Evolutionary conservation across 2,329 filamentous ascomycete species (phyloP), one percentile per base, ranked within the genome.

Genomic region (Phialophora verrucosa): DNA sequence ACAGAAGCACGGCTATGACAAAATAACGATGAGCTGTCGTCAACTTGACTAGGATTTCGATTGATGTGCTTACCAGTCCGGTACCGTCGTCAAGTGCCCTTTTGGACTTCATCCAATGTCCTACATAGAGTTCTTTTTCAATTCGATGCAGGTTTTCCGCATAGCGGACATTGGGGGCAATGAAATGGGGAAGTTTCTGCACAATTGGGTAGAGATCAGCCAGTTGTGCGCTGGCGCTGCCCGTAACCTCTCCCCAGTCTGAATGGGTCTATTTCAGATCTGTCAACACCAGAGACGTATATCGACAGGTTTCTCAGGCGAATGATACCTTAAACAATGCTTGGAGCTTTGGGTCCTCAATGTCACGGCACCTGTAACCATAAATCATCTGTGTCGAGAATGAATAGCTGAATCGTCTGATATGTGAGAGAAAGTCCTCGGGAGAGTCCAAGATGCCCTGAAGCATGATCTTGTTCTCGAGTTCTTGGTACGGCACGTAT

Each of bases 401-500:
- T 12, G 66, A 67, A 31, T 59, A 62, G 20, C 51, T 67, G 51
- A 60, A 70, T 47, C 69, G 35, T 25, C 69, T 29, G 17, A 69
- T 56, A 31, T 70, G 69, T 23, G 65, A 38, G 20, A 44, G 29
- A 51, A 69, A 69, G 27, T 70, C 53, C 2, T n/a, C 32, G 31
- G 55, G 55, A 20, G 27, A n/a, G 27, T 65, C 54, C 17, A 70
- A 38, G n/a, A 70, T 49, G 4, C 62, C 61, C 12, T 27, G 17
- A 11, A 70, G 57, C 61, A 70, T 64, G 25, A 59, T 29, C 35
- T 68, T 69, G 64, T 67, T 69, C 55, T 70, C 69, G 2, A 70
- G 62, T 35, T 69, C 68, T 42, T 70, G 66, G 53, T 68, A 70
- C 20, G 70, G 70, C 1, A 69, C 63, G 60, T 70, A 70, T 2